Percentiles rank a stretch among this genome's conserved stretches.
These are phyloP conservation scores for Phytopythium delawarense DNA, from an alignment of 352 stramenopile genomes.

Conservation along the genomic window DNA sequence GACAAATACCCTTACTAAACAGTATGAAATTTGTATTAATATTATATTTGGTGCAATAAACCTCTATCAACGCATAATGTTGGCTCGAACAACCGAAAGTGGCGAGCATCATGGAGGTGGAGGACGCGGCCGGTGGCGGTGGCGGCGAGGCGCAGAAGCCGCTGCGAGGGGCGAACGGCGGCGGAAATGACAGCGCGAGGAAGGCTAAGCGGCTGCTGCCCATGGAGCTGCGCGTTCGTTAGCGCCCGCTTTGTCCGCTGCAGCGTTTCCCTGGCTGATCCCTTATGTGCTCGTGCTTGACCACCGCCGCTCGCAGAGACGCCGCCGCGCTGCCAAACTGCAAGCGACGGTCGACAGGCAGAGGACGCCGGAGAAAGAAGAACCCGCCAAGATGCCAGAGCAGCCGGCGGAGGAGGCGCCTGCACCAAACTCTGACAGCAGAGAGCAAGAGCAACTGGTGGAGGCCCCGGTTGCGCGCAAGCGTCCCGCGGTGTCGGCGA, in stretches of 20 bases:
- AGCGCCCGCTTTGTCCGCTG: neutral
- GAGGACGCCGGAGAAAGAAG: neutral
- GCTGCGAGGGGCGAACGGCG: neutral
- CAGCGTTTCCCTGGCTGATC: constrained; percentile 1
- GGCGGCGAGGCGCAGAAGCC: neutral
- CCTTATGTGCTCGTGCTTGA: neutral
- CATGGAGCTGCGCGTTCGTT: constrained; percentile 64
- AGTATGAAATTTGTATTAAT: neutral
- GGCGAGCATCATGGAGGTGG: neutral
- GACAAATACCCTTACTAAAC: neutral
- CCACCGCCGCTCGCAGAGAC: constrained; percentile 29
- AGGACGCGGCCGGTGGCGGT: neutral
- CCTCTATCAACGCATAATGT: neutral
- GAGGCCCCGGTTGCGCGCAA: constrained; percentile 2
- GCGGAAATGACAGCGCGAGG: constrained; percentile 14
- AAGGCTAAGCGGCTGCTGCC: constrained; percentile 61
- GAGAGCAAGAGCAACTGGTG: neutral
- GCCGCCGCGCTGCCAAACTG: constrained; percentile 54
- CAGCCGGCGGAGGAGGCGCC: neutral
- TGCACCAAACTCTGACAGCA: neutral
- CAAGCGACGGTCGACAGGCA: constrained; percentile 12
- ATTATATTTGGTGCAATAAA: neutral
- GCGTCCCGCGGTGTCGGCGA: constrained; percentile 5
- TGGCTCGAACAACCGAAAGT: neutral
- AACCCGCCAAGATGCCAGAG: neutral